Conservation (phyloP, 208 protist genomes). For the Blastocrithidia nonstop region DNA sequence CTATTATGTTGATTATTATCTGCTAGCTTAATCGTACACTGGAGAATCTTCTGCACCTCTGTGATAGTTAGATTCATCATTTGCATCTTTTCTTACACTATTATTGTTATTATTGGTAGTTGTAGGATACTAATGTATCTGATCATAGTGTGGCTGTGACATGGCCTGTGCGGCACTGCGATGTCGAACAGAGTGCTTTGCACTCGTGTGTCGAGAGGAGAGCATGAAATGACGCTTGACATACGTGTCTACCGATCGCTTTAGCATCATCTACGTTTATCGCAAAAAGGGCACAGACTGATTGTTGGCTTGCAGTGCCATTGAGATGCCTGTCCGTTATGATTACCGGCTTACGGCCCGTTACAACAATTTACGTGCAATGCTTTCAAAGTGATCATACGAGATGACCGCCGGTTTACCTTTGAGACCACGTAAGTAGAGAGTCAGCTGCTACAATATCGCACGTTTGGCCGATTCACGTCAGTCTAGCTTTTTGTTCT, state of each 20-base stretch:
- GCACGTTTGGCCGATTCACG: slow-evolving; percentile 50
- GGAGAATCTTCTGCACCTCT: too few relatives aligned
- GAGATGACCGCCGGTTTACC: slow-evolving; percentile 40
- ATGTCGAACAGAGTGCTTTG: too few relatives aligned
- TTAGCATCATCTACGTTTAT: slow-evolving; percentile 30
- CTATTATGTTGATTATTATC: too few relatives aligned
- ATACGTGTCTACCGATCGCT: slow-evolving; percentile 66
- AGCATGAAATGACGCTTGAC: slow-evolving; percentile 21
- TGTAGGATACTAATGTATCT: too few relatives aligned
- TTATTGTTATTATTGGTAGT: too few relatives aligned
- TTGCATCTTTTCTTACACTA: too few relatives aligned
- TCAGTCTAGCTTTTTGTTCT: slow-evolving; percentile 50
- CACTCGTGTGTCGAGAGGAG: too few relatives aligned
- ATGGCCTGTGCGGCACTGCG: too few relatives aligned
- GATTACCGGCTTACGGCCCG: slow-evolving; percentile 48
- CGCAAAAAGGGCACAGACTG: slow-evolving; percentile 20
- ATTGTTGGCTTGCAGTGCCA: slow-evolving; percentile 43
- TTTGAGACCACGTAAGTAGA: slow-evolving; percentile 34
- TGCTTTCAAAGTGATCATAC: slow-evolving; percentile 25
- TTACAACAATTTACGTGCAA: slow-evolving; percentile 46
- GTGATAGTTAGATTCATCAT: too few relatives aligned
- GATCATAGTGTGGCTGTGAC: too few relatives aligned
- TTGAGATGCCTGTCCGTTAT: slow-evolving; percentile 28
- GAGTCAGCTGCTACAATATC: slow-evolving; percentile 62
- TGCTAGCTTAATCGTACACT: too few relatives aligned